Percentiles rank a stretch among this genome's conserved stretches.
Evolutionary conservation across 257 asterid genomes (phyloP).

Genomic region (Echites panduratus): DNA sequence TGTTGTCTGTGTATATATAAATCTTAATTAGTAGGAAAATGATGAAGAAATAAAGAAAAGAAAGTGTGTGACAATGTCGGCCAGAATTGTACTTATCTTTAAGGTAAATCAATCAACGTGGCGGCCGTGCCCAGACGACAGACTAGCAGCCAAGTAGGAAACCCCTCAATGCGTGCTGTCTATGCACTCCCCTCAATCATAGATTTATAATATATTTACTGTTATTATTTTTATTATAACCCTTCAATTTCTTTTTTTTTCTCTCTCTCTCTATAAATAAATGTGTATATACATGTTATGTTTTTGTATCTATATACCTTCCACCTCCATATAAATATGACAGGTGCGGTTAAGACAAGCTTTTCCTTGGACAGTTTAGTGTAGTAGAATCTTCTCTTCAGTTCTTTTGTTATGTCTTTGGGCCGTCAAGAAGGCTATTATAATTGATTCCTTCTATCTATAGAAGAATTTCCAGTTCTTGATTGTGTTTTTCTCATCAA

Average conservation of each 20-base stretch:
- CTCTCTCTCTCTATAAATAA: not conserved
- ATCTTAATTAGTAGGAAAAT: too few species aligned
- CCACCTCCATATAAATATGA: constrained; percentile 44
- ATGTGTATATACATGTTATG: too few species aligned
- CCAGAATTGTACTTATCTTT: constrained; percentile 43
- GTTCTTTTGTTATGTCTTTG: not conserved
- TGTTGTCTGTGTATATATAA: too few species aligned
- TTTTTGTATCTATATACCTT: not conserved
- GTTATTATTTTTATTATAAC: not conserved
- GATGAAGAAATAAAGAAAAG: not conserved
- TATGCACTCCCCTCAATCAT: constrained; percentile 14
- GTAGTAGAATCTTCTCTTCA: constrained; percentile 8
- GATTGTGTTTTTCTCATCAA: not conserved
- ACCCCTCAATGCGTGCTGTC: constrained; percentile 26
- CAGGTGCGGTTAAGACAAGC: constrained; percentile 8
- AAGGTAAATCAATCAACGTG: constrained; percentile 36
- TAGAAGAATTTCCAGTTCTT: not conserved
- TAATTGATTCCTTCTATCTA: too few species aligned
- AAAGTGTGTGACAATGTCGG: constrained; percentile 40
- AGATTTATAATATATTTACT: not conserved
- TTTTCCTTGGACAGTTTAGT: constrained; percentile 18
- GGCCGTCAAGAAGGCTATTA: not conserved
- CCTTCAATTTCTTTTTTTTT: too few species aligned
- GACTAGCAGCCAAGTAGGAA: constrained; percentile 36
- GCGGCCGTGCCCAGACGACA: constrained; percentile 54